Percentiles rank a stretch among this genome's conserved stretches.
These are phyloP conservation scores for Xenoacremonium recifei DNA, from an alignment of 2,329 filamentous ascomycete genomes.

Conservation along the genomic window DNA sequence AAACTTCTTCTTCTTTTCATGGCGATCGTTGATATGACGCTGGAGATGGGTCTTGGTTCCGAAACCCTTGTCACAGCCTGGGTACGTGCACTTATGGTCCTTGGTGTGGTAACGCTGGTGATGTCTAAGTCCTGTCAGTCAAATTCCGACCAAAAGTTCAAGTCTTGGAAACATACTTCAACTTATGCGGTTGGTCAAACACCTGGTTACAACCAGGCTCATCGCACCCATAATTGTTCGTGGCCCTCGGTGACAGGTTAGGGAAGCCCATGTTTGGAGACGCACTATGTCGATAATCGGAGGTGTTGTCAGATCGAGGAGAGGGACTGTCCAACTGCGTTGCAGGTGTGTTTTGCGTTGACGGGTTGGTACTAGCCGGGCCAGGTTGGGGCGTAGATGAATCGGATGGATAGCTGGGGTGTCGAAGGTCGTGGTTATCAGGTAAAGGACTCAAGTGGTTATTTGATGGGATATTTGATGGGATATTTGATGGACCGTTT, in stretches of 20 bases:
- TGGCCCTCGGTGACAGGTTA: constrained; percentile 28
- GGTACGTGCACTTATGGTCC: constrained; percentile 55
- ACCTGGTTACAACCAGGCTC: constrained; percentile 37
- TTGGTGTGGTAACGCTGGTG: constrained; percentile 61
- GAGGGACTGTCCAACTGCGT: constrained; percentile 44
- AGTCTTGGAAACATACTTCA: constrained; percentile 50
- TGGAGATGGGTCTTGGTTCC: constrained; percentile 62
- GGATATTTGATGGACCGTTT: too few species aligned
- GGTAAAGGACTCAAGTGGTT: constrained; percentile 22
- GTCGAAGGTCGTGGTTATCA: constrained; percentile 23
- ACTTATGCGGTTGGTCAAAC: constrained; percentile 59
- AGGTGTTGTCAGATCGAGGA: constrained; percentile 36
- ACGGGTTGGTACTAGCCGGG: constrained; percentile 38
- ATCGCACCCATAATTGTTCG: constrained; percentile 32
- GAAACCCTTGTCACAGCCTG: constrained; percentile 54
- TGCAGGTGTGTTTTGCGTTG: constrained; percentile 45
- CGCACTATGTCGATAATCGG: constrained; percentile 36
- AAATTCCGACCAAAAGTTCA: neutral
- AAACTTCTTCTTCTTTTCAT: constrained; percentile 58
- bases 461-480: constrained; percentile 23
- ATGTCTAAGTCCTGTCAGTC: constrained; percentile 39
- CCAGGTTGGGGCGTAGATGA: constrained; percentile 41
- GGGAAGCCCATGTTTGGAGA: constrained; percentile 30
- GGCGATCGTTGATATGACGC: constrained; percentile 61
- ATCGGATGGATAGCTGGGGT: constrained; percentile 37